phyloP scores from a whole-genome alignment of 331 rosid genomes.

The Prunus yedoensis region DNA sequence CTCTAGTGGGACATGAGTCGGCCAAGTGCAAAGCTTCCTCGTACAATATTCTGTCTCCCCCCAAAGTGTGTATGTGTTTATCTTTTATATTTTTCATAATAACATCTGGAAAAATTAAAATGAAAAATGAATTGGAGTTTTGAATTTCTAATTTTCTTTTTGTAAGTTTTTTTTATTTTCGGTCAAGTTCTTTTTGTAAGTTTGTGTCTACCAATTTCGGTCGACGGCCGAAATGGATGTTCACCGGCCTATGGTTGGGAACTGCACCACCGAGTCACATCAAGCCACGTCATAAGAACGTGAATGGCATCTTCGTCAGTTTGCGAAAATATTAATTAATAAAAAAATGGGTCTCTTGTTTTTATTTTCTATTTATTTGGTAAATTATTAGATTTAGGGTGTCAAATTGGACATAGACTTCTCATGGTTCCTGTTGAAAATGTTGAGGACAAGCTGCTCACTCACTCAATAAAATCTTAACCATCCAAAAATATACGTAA shows the following conservation, averaged over 20 bases:
- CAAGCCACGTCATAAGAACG: background rate
- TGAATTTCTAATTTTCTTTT: no score
- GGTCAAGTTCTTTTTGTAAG: no score
- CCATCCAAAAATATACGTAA: background rate
- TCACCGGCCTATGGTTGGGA: background rate
- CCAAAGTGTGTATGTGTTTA: background rate
- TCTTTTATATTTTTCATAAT: background rate
- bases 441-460: background rate
- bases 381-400: background rate
- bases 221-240: no score
- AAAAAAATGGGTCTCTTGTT: background rate
- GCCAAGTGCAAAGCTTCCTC: slow-evolving; percentile 1
- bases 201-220: no score
- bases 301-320: slow-evolving; percentile 12
- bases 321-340: background rate
- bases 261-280: slow-evolving; percentile 11
- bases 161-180: no score
- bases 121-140: no score
- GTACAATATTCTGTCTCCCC: background rate
- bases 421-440: background rate
- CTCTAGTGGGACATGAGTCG: background rate
- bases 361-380: background rate
- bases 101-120: background rate
- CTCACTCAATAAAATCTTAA: no score
- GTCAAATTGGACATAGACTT: background rate